phyloP scores from a whole-genome alignment of 177 flowering plant species.

The Tripterygium wilfordii region DNA sequence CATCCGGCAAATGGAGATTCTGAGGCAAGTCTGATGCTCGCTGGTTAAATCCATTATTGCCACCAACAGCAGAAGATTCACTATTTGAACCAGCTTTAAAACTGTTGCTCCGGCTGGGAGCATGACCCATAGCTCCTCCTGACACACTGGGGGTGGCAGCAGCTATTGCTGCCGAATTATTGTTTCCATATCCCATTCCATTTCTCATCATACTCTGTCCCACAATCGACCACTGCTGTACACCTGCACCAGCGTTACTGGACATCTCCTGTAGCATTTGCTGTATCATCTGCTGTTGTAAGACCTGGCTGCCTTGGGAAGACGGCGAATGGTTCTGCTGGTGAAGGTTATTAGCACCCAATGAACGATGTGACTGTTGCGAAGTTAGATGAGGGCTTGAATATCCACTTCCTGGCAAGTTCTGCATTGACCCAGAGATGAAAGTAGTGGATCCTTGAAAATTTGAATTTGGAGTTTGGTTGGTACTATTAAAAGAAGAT shows the following conservation, averaged over 20 bases:
- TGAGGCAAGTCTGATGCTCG: constrained; percentile 44
- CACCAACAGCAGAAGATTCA: constrained; percentile 44
- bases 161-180: constrained; percentile 17
- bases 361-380: constrained; percentile 30
- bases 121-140: constrained; percentile 17
- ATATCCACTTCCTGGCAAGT: constrained; percentile 33
- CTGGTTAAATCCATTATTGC: constrained; percentile 34
- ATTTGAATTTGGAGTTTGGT: constrained; percentile 36
- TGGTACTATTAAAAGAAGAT: constrained; percentile 42
- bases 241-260: constrained; percentile 27
- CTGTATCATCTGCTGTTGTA: constrained; percentile 78
- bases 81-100: constrained; percentile 51
- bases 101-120: constrained; percentile 57
- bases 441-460: constrained; percentile 43
- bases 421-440: constrained; percentile 38
- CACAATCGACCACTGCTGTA: constrained; percentile 27
- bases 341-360: constrained; percentile 20
- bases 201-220: constrained; percentile 23
- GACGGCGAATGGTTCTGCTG: constrained; percentile 38
- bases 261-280: constrained; percentile 64
- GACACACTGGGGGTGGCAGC: constrained; percentile 16
- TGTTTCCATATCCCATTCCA: constrained; percentile 35
- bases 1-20: constrained; percentile 55
- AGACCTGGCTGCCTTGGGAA: constrained; percentile 44
- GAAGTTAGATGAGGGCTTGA: constrained; percentile 30